Conservation (phyloP, 306 rosid genomes). For the Prunus mongolica region DNA sequence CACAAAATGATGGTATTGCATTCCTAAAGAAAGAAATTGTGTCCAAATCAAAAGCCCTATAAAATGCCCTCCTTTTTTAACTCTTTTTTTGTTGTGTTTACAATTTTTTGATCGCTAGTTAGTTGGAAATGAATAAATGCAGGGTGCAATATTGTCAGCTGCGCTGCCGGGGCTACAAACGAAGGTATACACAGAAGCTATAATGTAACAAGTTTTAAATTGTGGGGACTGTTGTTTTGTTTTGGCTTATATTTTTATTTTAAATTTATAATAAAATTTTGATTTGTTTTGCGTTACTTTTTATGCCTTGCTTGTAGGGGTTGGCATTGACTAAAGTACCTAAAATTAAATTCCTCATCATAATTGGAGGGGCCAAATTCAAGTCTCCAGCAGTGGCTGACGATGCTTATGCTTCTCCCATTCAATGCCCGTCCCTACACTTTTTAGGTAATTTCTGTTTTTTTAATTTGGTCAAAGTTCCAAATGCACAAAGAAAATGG, state of each 20-base stretch:
- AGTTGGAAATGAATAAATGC: not conserved
- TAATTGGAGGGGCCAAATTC: slow-evolving; percentile 81
- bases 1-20: not conserved
- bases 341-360: slow-evolving; percentile 56
- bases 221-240: not conserved
- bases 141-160: slow-evolving; percentile 82
- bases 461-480: not conserved
- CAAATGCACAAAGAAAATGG: not conserved
- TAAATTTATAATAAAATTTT: not conserved
- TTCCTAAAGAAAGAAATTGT: too few relatives aligned
- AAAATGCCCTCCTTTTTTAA: too few relatives aligned
- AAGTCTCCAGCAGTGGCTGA: slow-evolving; percentile 34
- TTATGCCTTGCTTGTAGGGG: slow-evolving; percentile 39
- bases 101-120: too few relatives aligned
- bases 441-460: slow-evolving; percentile 54
- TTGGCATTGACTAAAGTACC: slow-evolving; percentile 67
- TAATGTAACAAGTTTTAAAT: not conserved
- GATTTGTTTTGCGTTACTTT: not conserved
- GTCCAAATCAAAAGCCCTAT: too few relatives aligned
- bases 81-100: too few relatives aligned
- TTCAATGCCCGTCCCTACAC: slow-evolving; percentile 67
- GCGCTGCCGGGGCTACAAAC: slow-evolving; percentile 71
- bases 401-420: slow-evolving; percentile 57
- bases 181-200: slow-evolving; percentile 36
- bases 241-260: not conserved